Base-by-base conservation (phyloP, 148 eudicot genomes). In the Gaultheria prostrata region DNA sequence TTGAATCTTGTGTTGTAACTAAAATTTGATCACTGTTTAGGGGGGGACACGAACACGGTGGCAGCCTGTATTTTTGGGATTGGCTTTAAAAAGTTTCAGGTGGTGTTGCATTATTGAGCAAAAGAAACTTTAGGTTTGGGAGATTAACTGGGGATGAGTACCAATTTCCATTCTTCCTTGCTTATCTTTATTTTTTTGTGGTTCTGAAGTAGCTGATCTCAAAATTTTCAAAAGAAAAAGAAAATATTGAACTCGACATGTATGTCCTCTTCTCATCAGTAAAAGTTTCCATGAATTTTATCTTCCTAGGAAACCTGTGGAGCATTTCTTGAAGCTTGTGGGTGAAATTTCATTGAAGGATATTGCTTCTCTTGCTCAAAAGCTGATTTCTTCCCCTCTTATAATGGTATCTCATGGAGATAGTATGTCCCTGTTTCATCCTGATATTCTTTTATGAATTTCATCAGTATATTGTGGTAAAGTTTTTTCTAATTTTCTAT, bases 381-480 rank as follows among this genome's bases (percentile, higher is more conserved):
- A 93, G 91, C 92, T 94, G 70, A 71, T 96, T 81, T 89, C 93
- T 51, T 89, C 98, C 43, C 99, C 97, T 50, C 95, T 96, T 61
- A 96, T 98, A 26, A 92, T 94, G 98, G 98, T 95, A 69, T 91
- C 97, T 79, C 85, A 89, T 69, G 98, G 98, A 84, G 95, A 94
- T 85, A 94, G 99, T 96, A 96, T 86, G 43, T 82, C 46, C n/a
- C 53, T 49, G 56, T 79, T 85, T 46, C 20, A 10, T 45, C 3
- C 3, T 7, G 70, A 0, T 45, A 18, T 15, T 72, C 32, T 43
- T 74, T 79, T 15, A 17, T 30, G 26, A 30, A 11, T 33, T 9
- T 83, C 14, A 26, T 71, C 54, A 15, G 14, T 53, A 32, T 35
- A 72, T 74, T 50, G n/a, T 24, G 12, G 53, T 84, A 21, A n/a